phyloP scores from a whole-genome alignment of 306 rosid species.

The Rosa chinensis region DNA sequence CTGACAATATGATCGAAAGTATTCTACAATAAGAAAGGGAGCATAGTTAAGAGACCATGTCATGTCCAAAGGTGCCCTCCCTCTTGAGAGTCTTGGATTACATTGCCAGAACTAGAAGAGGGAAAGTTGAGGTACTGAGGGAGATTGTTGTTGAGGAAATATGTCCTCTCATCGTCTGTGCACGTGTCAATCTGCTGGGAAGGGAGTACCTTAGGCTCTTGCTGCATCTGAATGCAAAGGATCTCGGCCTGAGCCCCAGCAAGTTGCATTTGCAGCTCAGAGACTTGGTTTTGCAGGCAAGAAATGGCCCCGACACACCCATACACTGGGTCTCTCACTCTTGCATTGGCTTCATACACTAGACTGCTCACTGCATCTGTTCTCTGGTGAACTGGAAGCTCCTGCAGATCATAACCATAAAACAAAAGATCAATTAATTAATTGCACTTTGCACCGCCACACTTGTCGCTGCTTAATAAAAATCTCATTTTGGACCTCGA shows the following conservation, averaged over 20 bases:
- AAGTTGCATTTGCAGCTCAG: too few relatives aligned
- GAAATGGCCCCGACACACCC: too few relatives aligned
- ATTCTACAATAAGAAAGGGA: background rate
- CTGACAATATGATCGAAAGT: background rate
- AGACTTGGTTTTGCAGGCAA: too few relatives aligned
- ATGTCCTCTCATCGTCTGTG: slow-evolving; percentile 37
- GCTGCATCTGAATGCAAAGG: slow-evolving; percentile 78
- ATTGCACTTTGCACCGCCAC: background rate
- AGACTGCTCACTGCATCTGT: too few relatives aligned
- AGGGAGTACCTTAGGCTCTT: slow-evolving; percentile 43
- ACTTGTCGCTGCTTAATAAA: too few relatives aligned
- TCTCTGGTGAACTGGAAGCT: too few relatives aligned
- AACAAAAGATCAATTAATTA: background rate
- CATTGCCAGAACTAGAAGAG: slow-evolving; percentile 46
- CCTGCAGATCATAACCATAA: background rate
- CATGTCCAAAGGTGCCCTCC: slow-evolving; percentile 57
- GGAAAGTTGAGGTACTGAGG: slow-evolving; percentile 54
- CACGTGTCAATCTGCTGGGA: slow-evolving; percentile 13
- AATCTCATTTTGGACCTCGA: background rate
- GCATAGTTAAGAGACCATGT: slow-evolving; percentile 61
- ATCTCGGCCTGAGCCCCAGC: slow-evolving; percentile 15
- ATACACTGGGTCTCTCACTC: too few relatives aligned
- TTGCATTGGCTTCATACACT: too few relatives aligned
- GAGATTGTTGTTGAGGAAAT: slow-evolving; percentile 37
- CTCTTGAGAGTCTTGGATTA: slow-evolving; percentile 51